Evolutionary conservation across 345 rosid genomes (phyloP), one percentile per base, ranked within the genome.

Genomic region (Populus nigra): DNA sequence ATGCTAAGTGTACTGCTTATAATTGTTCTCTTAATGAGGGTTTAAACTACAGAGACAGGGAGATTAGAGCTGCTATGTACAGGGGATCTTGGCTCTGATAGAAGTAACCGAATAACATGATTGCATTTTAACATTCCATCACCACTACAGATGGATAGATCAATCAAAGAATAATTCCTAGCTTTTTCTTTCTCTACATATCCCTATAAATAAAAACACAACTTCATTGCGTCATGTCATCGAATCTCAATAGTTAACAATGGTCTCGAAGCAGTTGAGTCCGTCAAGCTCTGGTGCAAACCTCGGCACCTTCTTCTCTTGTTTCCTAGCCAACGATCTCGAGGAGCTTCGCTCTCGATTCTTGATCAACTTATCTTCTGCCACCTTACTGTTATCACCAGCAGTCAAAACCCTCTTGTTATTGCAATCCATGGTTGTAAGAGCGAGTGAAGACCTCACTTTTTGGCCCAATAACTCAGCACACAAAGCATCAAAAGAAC

Each of bases 241-340:
- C 15, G 12, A 25, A 23, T 65, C 41, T 72, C 76, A 78, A 8
- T 47, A 78, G 16, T 22, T 73, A 41, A 90, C 89, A 22, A 90
- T 74, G 17, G 96, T 91, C 74, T 91, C 94, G n/a, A 91, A 91
- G 71, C 89, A 90, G 81, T 91, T 78, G 50, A 91, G 85, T 18
- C 96, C 96, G 35, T 91, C 92, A 6, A 91, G 82, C 80, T 90
- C 92, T 27, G 81, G 78, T 1, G 96, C 92, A 75, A 83, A 86
- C 12, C 94, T 85, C 3, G 88, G 85, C 76, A 80, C 22, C 69
- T 77, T 82, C 70, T 71, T 63, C 23, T 49, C 80, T 57, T 75
- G 82, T 62, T 25, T 18, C 10, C 23, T 13, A 4, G 49, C 3
- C 29, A 31, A 22, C 23, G 79, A n/a, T 4, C 74, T 29, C 1